Percentiles rank a stretch among this genome's conserved stretches.
These are phyloP conservation scores for Aspergillus sp. DNA, from an alignment of 2,329 filamentous ascomycete genomes.

Conservation along the genomic window DNA sequence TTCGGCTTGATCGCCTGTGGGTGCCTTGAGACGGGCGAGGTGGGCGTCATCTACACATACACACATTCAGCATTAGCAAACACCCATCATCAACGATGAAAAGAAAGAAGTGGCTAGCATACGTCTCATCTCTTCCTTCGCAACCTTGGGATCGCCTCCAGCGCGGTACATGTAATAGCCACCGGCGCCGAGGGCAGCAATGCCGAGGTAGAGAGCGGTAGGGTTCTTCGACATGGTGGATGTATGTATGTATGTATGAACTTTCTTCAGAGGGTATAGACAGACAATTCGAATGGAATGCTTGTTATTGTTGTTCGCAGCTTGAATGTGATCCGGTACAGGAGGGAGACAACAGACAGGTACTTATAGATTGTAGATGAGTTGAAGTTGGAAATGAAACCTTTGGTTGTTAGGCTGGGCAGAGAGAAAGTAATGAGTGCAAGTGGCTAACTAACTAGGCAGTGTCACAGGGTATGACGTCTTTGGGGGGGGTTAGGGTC, in stretches of 20 bases:
- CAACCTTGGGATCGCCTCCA: slow-evolving; percentile 76
- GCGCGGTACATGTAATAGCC: slow-evolving; percentile 92
- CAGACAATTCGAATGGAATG: neutral
- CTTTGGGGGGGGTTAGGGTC: neutral
- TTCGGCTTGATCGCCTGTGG: slow-evolving; percentile 64
- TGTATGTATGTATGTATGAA: neutral
- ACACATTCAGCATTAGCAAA: too few relatives aligned
- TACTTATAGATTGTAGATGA: neutral
- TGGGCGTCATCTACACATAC: slow-evolving; percentile 69
- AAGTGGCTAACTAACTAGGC: neutral
- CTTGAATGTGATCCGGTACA: neutral
- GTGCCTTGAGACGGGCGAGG: slow-evolving; percentile 66
- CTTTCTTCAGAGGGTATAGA: neutral
- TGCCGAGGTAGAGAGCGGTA: slow-evolving; percentile 46
- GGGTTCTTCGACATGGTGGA: slow-evolving; percentile 40
- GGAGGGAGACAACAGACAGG: neutral
- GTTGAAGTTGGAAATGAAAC: neutral
- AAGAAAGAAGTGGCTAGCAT: slow-evolving; percentile 34
- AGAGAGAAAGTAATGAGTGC: neutral
- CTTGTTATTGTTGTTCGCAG: neutral
- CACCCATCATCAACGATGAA: too few relatives aligned
- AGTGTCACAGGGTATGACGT: slow-evolving; percentile 18
- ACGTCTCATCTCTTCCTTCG: slow-evolving; percentile 88
- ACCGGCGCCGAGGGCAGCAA: slow-evolving; percentile 65
- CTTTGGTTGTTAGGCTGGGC: neutral